Evolutionary conservation across 1,284 basidiomycete species (phyloP), one percentile per base, ranked within the genome.

Genomic region (Boletus chippewaensis): DNA sequence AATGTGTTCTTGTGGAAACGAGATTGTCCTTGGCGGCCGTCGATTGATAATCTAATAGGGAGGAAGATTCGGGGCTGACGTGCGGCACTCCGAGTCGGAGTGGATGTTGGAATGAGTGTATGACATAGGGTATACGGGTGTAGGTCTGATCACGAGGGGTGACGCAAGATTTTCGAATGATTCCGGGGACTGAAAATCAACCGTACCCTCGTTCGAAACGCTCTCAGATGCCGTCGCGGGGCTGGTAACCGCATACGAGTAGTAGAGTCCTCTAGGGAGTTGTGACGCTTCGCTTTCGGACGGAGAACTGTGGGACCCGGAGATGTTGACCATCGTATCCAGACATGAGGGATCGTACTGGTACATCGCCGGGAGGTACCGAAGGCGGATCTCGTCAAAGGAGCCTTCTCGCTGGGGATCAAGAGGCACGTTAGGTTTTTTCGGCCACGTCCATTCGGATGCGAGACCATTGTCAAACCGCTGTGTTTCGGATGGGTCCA

Each of bases 101-200:
- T 55, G 50, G 24, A 36, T 43, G 18, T 46, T 36, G 15, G 51
- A 18, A n/a, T 66, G 56, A 43, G 51, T 12, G 45, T 66, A 70
- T 26, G 66, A 56, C 20, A 47, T 44, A 0, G 64, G 68, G 43
- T 66, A 66, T 31, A 63, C 16, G 10, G 64, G 63, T 24, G 53
- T 70, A 6, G 64, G 64, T 47, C 48, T 64, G 51, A 69, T 48
- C 28, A 66, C 35, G 35, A 51, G 46, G 32, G 65, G 63, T 16
- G 58, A 48, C 40, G 49, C 45, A 39, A 45, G 40, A 32, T 49
- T 24, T 40, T 58, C 51, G 12, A 49, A 45, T n/a, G 59, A 38
- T 45, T 50, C 55, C 34, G 49, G 46, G 13, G 38, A 24, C 36
- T 31, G 45, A 32, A 57, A 41, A 32, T 44, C 45, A 3, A 45